Percentiles rank a stretch among this genome's conserved stretches.
These are phyloP conservation scores for Ophiocordyceps camponoti-rufipedis DNA, from an alignment of 2,329 filamentous ascomycete species.

Conservation along the genomic window DNA sequence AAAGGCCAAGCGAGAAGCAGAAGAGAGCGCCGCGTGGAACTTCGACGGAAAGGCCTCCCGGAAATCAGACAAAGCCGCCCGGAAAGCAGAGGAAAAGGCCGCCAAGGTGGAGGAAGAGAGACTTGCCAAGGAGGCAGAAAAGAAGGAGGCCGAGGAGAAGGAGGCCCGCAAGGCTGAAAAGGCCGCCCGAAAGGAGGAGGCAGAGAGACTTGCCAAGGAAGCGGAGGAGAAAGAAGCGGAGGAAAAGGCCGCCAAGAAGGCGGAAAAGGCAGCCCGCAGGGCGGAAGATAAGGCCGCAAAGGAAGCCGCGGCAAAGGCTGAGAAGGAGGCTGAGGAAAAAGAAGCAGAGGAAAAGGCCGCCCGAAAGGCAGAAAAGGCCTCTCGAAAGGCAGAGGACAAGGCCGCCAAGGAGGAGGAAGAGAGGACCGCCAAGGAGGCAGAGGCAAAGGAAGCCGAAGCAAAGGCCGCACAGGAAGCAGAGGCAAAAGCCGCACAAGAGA, in stretches of 20 bases:
- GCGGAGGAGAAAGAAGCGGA: constrained; percentile 13
- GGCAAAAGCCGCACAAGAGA: constrained; percentile 10
- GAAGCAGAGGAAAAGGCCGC: constrained; percentile 27
- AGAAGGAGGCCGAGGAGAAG: constrained; percentile 8
- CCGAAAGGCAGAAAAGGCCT: constrained; percentile 15
- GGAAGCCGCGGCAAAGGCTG: constrained; percentile 18
- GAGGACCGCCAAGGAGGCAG: constrained; percentile 14
- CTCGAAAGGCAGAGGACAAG: constrained; percentile 13
- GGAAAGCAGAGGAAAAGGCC: constrained; percentile 7
- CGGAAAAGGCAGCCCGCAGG: constrained; percentile 15
- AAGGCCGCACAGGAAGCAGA: constrained; percentile 11
- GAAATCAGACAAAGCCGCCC: constrained; percentile 15
- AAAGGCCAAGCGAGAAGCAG: constrained; percentile 9
- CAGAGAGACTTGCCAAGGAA: constrained; percentile 10
- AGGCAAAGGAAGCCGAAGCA: constrained; percentile 7
- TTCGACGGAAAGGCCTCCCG: constrained; percentile 6
- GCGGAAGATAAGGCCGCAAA: constrained; percentile 16
- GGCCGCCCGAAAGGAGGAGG: constrained; percentile 15
- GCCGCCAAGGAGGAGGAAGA: constrained; percentile 19
- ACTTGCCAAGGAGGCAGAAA: constrained; percentile 4
- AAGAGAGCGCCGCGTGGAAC: constrained; percentile 11
- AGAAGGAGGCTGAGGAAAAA: constrained; percentile 25
- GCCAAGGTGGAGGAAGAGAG: too few species aligned
- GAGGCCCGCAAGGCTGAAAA: constrained; percentile 8
- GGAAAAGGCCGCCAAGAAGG: background rate